A percentile compares a stretch with the other conserved stretches of the same genome.
These are phyloP conservation scores for Athelia psychrophila DNA, from an alignment of 1,284 basidiomycete species.

Conservation along the genomic window DNA sequence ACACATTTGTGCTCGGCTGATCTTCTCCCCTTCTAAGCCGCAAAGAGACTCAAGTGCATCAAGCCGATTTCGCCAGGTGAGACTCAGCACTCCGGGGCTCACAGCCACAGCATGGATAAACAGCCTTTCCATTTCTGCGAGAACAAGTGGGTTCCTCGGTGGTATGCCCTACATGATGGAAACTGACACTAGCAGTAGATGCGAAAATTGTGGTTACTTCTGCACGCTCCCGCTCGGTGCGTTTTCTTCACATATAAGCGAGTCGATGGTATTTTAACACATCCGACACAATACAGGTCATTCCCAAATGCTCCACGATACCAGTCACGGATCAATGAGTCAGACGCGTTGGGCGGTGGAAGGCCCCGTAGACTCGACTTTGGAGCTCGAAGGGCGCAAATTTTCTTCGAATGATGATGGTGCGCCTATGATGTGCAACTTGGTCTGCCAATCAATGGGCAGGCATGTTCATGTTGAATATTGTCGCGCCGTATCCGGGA, in stretches of 20 bases:
- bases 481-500: conserved; percentile 40
- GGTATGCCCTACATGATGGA: no score
- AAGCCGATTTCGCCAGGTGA: conserved; percentile 42
- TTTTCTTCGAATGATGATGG: conserved; percentile 58
- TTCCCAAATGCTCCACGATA: conserved; percentile 57
- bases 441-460: conserved; percentile 53
- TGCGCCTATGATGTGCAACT: conserved; percentile 62
- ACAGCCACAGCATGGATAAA: conserved; percentile 43
- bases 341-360: conserved; percentile 54
- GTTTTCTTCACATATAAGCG: no score
- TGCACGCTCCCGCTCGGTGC: conserved; percentile 55
- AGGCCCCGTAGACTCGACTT: conserved; percentile 38
- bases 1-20: no score
- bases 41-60: conserved; percentile 46
- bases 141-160: conserved; percentile 27
- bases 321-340: conserved; percentile 63
- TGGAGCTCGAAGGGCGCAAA: conserved; percentile 54
- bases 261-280: no score
- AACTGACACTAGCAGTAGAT: conserved; percentile 30
- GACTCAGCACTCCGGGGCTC: conserved; percentile 40
- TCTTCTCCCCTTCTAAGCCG: conserved; percentile 26
- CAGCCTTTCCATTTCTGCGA: conserved; percentile 50
- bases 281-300: conserved; percentile 51
- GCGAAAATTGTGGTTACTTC: conserved; percentile 53
- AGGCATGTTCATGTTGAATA: conserved; percentile 56